phyloP scores from a whole-genome alignment of 2,329 filamentous ascomycete genomes.

The Leptographium flavum region DNA sequence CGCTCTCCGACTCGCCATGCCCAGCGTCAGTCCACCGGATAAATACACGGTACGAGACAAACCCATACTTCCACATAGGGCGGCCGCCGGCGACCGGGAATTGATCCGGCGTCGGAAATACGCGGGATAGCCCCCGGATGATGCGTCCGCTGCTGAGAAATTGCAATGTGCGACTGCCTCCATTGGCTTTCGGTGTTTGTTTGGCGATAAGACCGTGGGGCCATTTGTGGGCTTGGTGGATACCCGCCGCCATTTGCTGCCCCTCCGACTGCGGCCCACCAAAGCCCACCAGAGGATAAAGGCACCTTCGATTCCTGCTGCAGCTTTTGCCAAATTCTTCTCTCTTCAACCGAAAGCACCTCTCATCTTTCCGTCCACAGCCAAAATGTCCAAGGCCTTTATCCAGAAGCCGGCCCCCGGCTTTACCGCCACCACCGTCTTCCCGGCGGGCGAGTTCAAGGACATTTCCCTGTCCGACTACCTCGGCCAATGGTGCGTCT shows the following conservation, averaged over 20 bases:
- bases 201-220: neutral
- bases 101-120: neutral
- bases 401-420: conserved; percentile 33
- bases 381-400: conserved; percentile 27
- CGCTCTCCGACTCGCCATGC: too few species aligned
- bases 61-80: too few species aligned
- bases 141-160: neutral
- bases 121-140: neutral
- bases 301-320: neutral
- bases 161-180: neutral
- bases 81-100: neutral
- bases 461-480: conserved; percentile 30
- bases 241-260: neutral
- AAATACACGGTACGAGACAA: too few species aligned
- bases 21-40: too few species aligned
- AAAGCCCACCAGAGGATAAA: neutral
- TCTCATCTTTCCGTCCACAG: neutral
- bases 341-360: too few species aligned
- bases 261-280: neutral
- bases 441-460: conserved; percentile 32
- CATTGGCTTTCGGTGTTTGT: conserved; percentile 1
- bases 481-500: conserved; percentile 30
- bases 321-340: too few species aligned
- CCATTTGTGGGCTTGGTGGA: neutral
- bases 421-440: conserved; percentile 35